Evolutionary conservation across 768 basidiomycete genomes (phyloP).

Genomic region (Kwoniella newhampshirensis): DNA sequence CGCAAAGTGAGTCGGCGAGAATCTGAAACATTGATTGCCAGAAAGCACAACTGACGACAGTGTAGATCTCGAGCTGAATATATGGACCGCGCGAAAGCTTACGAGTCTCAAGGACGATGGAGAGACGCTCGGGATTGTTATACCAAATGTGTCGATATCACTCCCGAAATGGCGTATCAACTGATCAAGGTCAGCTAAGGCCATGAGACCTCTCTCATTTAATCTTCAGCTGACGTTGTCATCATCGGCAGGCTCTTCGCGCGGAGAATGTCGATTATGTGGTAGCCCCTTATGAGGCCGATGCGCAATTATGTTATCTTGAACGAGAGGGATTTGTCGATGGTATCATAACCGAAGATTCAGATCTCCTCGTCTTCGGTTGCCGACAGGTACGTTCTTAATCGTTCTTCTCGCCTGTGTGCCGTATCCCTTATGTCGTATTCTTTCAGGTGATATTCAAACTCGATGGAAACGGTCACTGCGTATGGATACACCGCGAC

Average conservation of each 20-base stretch:
- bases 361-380: constrained; percentile 96
- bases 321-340: constrained; percentile 79
- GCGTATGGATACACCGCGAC: constrained; percentile 54
- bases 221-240: constrained; percentile 6
- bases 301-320: constrained; percentile 91
- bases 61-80: constrained; percentile 64
- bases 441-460: constrained; percentile 67
- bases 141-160: constrained; percentile 88
- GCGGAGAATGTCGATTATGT: constrained; percentile 79
- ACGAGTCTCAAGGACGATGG: constrained; percentile 74
- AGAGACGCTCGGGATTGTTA: constrained; percentile 82
- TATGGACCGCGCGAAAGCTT: constrained; percentile 67
- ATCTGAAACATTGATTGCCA: too few species aligned
- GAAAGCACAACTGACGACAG: too few species aligned
- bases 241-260: constrained; percentile 67
- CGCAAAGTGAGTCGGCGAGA: constrained; percentile 55
- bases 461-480: constrained; percentile 64
- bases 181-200: constrained; percentile 79
- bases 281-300: constrained; percentile 98
- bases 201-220: too few species aligned
- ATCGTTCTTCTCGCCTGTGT: background rate
- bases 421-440: background rate
- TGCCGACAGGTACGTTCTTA: constrained; percentile 65
- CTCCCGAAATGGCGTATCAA: constrained; percentile 95
- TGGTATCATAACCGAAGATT: constrained; percentile 95